phyloP scores from a whole-genome alignment of 495 filamentous ascomycete genomes.

The Hamigera avellanea region DNA sequence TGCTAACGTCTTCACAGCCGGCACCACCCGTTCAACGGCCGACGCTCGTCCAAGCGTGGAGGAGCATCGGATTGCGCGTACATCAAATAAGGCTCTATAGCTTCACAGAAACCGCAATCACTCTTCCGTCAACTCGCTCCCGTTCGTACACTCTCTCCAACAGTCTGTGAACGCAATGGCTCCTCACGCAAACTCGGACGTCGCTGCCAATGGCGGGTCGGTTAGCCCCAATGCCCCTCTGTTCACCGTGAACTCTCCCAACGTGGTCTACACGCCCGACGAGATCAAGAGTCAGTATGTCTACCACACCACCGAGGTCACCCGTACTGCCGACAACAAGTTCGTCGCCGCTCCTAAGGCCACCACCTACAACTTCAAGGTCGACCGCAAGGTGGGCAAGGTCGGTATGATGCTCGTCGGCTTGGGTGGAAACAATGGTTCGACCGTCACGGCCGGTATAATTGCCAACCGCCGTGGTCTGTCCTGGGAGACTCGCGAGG shows the following conservation, averaged over 20 bases:
- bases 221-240: slow-evolving; percentile 43
- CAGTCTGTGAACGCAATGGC: slow-evolving; percentile 54
- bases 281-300: slow-evolving; percentile 92
- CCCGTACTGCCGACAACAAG: slow-evolving; percentile 59
- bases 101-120: slow-evolving; percentile 4
- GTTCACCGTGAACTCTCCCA: slow-evolving; percentile 83
- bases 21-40: slow-evolving; percentile 97
- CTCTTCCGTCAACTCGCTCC: slow-evolving; percentile 8
- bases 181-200: slow-evolving; percentile 70
- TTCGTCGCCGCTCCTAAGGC: slow-evolving; percentile 79
- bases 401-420: slow-evolving; percentile 95
- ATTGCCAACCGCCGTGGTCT: slow-evolving; percentile 84
- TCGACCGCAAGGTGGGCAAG: slow-evolving; percentile 87
- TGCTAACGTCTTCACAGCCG: slow-evolving; percentile 40
- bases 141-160: slow-evolving; percentile 13
- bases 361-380: slow-evolving; percentile 93
- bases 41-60: slow-evolving; percentile 82
- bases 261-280: slow-evolving; percentile 78
- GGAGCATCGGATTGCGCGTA: slow-evolving; percentile 69
- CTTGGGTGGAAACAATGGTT: slow-evolving; percentile 97
- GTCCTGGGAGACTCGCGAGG: slow-evolving; percentile 88
- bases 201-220: slow-evolving; percentile 53
- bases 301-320: slow-evolving; percentile 84
- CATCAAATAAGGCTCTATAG: slow-evolving; percentile 39
- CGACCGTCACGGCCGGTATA: slow-evolving; percentile 94